These are phyloP conservation scores for Ceratobasidium sp. DNA, from an alignment of 1,284 basidiomycete species.

Conservation along the genomic window DNA sequence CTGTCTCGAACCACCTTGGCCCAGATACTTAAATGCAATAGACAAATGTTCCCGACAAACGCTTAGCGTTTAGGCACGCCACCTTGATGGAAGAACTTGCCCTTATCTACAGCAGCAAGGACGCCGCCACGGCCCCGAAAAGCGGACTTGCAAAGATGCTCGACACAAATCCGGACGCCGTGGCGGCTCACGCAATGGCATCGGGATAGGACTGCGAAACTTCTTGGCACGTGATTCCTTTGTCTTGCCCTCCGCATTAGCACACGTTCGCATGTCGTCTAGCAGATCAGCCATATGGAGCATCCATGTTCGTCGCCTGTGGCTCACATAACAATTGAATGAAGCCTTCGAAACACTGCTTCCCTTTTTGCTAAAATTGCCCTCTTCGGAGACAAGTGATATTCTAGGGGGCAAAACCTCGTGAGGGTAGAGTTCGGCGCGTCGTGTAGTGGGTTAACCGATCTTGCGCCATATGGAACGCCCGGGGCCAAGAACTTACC, in stretches of 20 bases:
- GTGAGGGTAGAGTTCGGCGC: background rate
- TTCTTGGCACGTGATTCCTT: conserved; percentile 39
- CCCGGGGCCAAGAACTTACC: background rate
- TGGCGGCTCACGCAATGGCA: conserved; percentile 44
- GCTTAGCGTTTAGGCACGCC: conserved; percentile 89
- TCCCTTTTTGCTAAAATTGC: background rate
- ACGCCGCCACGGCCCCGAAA: conserved; percentile 24
- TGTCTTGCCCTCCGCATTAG: background rate
- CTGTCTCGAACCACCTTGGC: conserved; percentile 35
- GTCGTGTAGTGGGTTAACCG: background rate
- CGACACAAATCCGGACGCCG: conserved; percentile 39
- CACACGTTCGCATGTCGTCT: conserved; percentile 9
- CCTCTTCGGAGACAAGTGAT: conserved; percentile 4
- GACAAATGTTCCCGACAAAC: conserved; percentile 96
- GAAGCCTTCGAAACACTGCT: background rate
- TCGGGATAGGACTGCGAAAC: conserved; percentile 14
- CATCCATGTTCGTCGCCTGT: background rate
- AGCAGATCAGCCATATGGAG: background rate
- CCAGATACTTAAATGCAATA: conserved; percentile 55
- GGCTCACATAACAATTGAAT: conserved; percentile 5
- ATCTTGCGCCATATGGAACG: conserved; percentile 6
- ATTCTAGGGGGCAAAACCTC: background rate
- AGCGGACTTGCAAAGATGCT: conserved; percentile 17
- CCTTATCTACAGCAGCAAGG: conserved; percentile 62
- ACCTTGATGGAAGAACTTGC: conserved; percentile 89